Conservation (phyloP, 176 grass and related monocot genomes). For the Zea luxurians region DNA sequence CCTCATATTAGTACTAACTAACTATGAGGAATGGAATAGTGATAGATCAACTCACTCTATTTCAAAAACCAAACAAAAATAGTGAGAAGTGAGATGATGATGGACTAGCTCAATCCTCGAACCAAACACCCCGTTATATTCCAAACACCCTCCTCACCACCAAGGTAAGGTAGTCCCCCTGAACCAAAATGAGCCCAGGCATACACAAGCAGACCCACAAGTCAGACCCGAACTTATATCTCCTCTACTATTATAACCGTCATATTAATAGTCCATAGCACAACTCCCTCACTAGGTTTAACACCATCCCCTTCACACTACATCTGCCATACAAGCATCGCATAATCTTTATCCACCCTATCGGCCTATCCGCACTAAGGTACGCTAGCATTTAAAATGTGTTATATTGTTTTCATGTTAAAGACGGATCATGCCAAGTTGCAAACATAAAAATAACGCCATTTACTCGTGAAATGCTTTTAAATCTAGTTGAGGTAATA, state of each 20-base stretch:
- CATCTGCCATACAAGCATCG: not conserved
- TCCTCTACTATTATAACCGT: not conserved
- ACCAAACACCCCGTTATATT: too few species aligned
- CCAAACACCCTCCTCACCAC: too few species aligned
- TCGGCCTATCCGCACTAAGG: not conserved
- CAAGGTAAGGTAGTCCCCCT: too few species aligned
- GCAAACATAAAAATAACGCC: not conserved
- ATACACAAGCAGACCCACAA: too few species aligned
- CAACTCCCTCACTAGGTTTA: not conserved
- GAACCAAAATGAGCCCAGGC: not conserved
- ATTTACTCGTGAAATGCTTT: not conserved
- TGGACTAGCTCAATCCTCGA: too few species aligned
- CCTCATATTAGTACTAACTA: too few species aligned
- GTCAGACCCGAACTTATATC: too few species aligned
- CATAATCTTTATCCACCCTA: not conserved
- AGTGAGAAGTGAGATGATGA: too few species aligned
- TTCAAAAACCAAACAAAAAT: too few species aligned
- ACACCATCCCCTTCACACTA: not conserved
- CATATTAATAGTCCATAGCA: not conserved
- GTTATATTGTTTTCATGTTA: not conserved
- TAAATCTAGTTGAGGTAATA: not conserved
- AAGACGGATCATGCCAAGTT: constrained; percentile 1
- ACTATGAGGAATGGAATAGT: too few species aligned
- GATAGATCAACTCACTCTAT: too few species aligned
- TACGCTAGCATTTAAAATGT: constrained; percentile 19